A percentile compares a stretch with the other conserved stretches of the same genome.
phyloP scores from a whole-genome alignment of 2,329 filamentous ascomycete species.

The Ceratocystis eucalypticola region DNA sequence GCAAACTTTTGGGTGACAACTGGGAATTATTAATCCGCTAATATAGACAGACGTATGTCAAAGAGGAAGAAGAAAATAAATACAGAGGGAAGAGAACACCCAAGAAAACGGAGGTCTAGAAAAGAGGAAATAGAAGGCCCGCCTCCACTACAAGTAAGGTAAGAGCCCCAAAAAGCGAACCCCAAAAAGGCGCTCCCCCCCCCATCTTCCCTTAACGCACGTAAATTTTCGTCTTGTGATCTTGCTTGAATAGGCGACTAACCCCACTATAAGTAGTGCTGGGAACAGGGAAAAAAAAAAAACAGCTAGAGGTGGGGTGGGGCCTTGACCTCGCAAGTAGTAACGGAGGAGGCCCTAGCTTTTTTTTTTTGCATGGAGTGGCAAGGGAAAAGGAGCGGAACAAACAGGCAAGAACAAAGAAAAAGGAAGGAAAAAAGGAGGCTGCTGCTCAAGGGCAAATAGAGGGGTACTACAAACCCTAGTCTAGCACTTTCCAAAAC shows the following conservation, averaged over 20 bases:
- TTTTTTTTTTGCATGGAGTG: background rate
- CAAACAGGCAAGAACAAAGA: background rate
- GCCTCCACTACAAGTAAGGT: background rate
- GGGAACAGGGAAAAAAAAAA: no score
- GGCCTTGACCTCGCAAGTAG: background rate
- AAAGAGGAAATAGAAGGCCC: background rate
- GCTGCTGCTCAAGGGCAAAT: background rate
- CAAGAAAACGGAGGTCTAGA: background rate
- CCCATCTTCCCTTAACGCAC: no score
- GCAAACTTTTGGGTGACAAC: slow-evolving; percentile 13
- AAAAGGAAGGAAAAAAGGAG: background rate
- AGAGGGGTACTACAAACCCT: background rate
- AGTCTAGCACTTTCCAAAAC: no score
- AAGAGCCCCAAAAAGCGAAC: background rate
- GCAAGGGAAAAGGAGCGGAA: background rate
- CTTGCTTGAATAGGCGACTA: no score
- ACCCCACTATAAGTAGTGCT: no score
- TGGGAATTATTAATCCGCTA: slow-evolving; percentile 10
- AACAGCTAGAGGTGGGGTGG: background rate
- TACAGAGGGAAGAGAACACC: slow-evolving; percentile 7
- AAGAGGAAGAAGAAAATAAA: slow-evolving; percentile 9
- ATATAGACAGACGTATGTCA: slow-evolving; percentile 5
- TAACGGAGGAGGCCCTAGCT: background rate
- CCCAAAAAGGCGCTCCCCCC: no score
- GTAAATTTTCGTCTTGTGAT: no score